phyloP scores from a whole-genome alignment of 2,329 filamentous ascomycete species.

The Fusarium praegraminearum region DNA sequence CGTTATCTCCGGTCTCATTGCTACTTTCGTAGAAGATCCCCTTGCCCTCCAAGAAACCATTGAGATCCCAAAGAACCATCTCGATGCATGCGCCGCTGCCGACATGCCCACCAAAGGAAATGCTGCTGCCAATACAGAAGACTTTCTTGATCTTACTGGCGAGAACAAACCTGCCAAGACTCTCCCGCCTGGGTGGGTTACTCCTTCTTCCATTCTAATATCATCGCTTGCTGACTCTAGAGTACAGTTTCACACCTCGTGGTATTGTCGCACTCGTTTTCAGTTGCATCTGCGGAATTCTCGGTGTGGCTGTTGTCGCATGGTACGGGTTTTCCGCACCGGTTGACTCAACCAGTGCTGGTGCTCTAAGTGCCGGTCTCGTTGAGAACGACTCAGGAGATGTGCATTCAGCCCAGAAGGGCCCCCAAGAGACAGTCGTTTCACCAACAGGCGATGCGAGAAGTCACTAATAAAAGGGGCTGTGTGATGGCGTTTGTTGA shows the following conservation, averaged over 20 bases:
- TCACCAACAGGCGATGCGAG: conserved; percentile 18
- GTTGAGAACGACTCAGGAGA: conserved; percentile 36
- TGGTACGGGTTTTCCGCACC: conserved; percentile 67
- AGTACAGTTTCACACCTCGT: conserved; percentile 70
- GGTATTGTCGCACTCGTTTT: conserved; percentile 84
- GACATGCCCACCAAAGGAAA: conserved; percentile 72
- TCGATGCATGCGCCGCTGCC: conserved; percentile 67
- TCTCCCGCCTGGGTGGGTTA: conserved; percentile 70
- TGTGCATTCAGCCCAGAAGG: conserved; percentile 15
- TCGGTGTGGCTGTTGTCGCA: conserved; percentile 74
- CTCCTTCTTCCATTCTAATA: neutral
- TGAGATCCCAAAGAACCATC: conserved; percentile 70
- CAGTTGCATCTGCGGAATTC: conserved; percentile 74
- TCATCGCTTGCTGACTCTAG: neutral
- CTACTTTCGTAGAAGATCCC: conserved; percentile 74
- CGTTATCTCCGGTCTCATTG: conserved; percentile 72
- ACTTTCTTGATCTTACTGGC: conserved; percentile 73
- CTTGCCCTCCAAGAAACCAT: conserved; percentile 70
- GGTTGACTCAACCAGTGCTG: conserved; percentile 31
- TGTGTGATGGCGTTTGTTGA: neutral
- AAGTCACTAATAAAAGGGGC: conserved; percentile 1
- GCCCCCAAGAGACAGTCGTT: conserved; percentile 26
- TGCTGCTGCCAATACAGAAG: conserved; percentile 76
- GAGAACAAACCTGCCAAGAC: conserved; percentile 66
- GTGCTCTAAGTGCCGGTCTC: conserved; percentile 33